Conservation (phyloP, 176 grass and related monocot species). For the Poa pratensis region DNA sequence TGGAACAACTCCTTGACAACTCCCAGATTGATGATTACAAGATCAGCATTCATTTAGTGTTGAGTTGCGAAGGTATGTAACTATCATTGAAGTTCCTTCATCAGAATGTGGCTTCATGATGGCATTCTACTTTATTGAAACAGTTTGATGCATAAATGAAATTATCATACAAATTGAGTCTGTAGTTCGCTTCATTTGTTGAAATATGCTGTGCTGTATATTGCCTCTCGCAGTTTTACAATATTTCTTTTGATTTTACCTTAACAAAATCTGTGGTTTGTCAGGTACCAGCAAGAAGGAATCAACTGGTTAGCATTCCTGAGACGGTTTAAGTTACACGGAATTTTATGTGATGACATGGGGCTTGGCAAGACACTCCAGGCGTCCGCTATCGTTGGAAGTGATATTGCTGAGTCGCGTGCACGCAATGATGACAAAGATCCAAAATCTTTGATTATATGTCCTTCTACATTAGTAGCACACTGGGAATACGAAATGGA, state of each 20-base stretch:
- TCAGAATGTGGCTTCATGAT: conserved; percentile 15
- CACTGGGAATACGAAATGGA: conserved; percentile 99
- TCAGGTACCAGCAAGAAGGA: conserved; percentile 99
- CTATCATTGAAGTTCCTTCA: conserved; percentile 25
- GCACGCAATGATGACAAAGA: conserved; percentile 52
- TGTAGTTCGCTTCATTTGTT: conserved; percentile 25
- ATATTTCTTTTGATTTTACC: conserved; percentile 12
- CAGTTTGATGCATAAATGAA: conserved; percentile 7
- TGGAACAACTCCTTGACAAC: conserved; percentile 98
- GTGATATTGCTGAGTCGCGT: conserved; percentile 86
- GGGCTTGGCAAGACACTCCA: conserved; percentile 98
- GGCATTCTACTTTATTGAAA: neutral
- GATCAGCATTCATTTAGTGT: conserved; percentile 82
- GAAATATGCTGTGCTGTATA: no score
- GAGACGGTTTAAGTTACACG: conserved; percentile 92
- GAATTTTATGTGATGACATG: conserved; percentile 99
- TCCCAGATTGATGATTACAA: conserved; percentile 98
- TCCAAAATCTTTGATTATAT: conserved; percentile 93
- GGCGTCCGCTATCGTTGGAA: conserved; percentile 90
- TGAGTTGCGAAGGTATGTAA: conserved; percentile 74
- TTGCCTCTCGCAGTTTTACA: conserved; percentile 16
- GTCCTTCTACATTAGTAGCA: conserved; percentile 93
- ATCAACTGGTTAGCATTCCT: conserved; percentile 98
- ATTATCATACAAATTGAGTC: neutral
- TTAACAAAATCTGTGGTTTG: conserved; percentile 32